Evolutionary conservation across 2,329 filamentous ascomycete genomes (phyloP), one percentile per base, ranked within the genome.

Genomic region (Ilyonectria mors-panacis): DNA sequence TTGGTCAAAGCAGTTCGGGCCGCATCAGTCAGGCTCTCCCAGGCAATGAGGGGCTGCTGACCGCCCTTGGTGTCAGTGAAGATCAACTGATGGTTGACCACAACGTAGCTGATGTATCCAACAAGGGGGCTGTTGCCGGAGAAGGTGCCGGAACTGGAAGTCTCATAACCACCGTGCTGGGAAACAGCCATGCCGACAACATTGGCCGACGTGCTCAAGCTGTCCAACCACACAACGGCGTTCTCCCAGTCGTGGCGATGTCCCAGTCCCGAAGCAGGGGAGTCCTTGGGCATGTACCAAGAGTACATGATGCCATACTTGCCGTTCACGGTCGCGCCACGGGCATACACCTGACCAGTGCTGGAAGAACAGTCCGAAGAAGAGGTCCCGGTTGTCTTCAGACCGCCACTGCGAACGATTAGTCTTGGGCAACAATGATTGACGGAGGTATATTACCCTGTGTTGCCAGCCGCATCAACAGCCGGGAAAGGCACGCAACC

Each of bases 401-500:
- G 71, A 28, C 82, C 82, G 44, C 77, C 81, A 44, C 81, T 75
- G 17, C 6, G 35, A 39, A 50, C 1, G 12, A 28, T 67, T 56
- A 67, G 44, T 13, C 28, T 19, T 30, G 17, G 39, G 19, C 30
- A 4, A 17, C 1, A 28, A 23, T 13, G 6, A 8, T 17, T 15
- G 30, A 1, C 4, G 17, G 8, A 21, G 28, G 4, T 23, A 30
- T 48, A 58, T 51, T 67, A 76, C 73, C 70, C 79, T 17, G 86
- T 90, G 70, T 91, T 83, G 2, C 89, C 89, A 0, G 80, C 77
- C 0, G 83, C 82, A 68, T 91, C 86, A 1, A 91, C 89, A 1
- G 86, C 89, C 0, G 89, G 88, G 73, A 89, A 91, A 0, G 89
- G 88, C 9, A 91, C 89, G 64, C 89, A 92, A 65, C 89, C 89